Percentiles rank a stretch among this genome's conserved stretches.
Evolutionary conservation across 768 basidiomycete genomes (phyloP).

Genomic region (Xerocomus brunneocitrinus): DNA sequence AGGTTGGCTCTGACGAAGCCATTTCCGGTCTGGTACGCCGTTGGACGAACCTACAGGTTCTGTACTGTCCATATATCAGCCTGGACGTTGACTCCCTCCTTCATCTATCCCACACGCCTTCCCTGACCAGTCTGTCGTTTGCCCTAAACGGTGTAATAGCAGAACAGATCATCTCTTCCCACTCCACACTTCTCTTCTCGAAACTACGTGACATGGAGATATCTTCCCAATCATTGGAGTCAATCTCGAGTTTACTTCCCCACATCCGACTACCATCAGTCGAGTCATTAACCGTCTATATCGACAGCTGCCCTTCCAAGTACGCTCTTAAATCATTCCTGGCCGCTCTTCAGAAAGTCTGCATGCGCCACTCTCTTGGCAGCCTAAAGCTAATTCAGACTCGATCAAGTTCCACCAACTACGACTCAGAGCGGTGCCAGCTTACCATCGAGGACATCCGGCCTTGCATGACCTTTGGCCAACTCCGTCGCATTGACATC

Average conservation of each 20-base stretch:
- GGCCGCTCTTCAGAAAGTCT: constrained; percentile 3
- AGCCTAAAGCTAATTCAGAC: constrained; percentile 10
- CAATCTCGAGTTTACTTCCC: constrained; percentile 1
- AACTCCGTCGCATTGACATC: constrained; percentile 12
- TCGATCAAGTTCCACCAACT: neutral
- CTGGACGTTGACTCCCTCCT: constrained; percentile 11
- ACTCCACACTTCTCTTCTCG: constrained; percentile 1
- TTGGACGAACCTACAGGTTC: constrained; percentile 14
- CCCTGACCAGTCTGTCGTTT: constrained; percentile 10
- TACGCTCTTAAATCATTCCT: constrained; percentile 6
- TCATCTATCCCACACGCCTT: constrained; percentile 14
- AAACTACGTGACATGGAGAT: constrained; percentile 11
- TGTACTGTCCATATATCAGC: constrained; percentile 12
- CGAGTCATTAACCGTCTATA: constrained; percentile 4
- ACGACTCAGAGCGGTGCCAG: neutral
- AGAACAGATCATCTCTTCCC: constrained; percentile 4
- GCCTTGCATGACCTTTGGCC: constrained; percentile 12
- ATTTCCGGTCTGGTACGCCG: constrained; percentile 12
- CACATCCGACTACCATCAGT: constrained; percentile 3
- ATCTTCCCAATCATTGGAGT: constrained; percentile 3
- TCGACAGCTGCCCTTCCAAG: constrained; percentile 12
- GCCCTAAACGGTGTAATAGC: neutral
- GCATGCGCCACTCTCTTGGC: constrained; percentile 1
- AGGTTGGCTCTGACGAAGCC: constrained; percentile 6
- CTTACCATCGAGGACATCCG: constrained; percentile 17